A percentile compares a stretch with the other conserved stretches of the same genome.
These are phyloP conservation scores for Coemansia sp. DNA, from an alignment of 192 early-diverging fungal species.

Conservation along the genomic window DNA sequence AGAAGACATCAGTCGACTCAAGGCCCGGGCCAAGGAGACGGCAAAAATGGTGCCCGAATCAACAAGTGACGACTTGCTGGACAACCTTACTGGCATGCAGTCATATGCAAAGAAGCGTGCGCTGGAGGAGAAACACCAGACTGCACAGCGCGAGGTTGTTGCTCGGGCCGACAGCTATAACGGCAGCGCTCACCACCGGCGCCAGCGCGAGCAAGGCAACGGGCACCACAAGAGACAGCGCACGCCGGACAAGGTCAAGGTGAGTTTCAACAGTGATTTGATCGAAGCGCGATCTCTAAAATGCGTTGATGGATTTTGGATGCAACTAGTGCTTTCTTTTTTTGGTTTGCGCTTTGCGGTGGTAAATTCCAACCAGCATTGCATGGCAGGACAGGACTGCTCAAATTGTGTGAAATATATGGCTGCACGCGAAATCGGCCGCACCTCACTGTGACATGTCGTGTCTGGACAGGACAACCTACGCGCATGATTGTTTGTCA, in stretches of 20 bases:
- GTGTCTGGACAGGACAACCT: too few relatives aligned
- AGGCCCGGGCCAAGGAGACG: constrained; percentile 25
- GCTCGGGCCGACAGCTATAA: constrained; percentile 29
- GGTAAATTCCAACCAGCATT: too few relatives aligned
- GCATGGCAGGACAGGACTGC: too few relatives aligned
- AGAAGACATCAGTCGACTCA: constrained; percentile 33
- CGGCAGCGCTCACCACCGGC: neutral
- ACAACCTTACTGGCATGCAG: constrained; percentile 40
- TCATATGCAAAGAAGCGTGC: constrained; percentile 42
- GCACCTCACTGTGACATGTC: too few relatives aligned
- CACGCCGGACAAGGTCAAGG: constrained; percentile 23
- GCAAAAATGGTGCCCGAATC: constrained; percentile 11
- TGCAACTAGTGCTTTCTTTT: neutral
- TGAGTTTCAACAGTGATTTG: constrained; percentile 22
- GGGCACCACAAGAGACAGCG: constrained; percentile 29
- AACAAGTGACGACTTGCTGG: constrained; percentile 28
- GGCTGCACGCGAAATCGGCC: too few relatives aligned
- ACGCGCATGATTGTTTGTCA: too few relatives aligned
- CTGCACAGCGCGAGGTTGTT: constrained; percentile 25
- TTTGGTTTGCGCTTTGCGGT: neutral
- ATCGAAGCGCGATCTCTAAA: neutral
- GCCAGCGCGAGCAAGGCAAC: neutral
- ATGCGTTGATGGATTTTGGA: neutral
- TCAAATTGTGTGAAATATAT: too few relatives aligned
- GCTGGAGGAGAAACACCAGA: constrained; percentile 28